Percentiles rank a stretch among this genome's conserved stretches.
Evolutionary conservation across 2,329 filamentous ascomycete genomes (phyloP).

Genomic region (Talaromyces sp.): DNA sequence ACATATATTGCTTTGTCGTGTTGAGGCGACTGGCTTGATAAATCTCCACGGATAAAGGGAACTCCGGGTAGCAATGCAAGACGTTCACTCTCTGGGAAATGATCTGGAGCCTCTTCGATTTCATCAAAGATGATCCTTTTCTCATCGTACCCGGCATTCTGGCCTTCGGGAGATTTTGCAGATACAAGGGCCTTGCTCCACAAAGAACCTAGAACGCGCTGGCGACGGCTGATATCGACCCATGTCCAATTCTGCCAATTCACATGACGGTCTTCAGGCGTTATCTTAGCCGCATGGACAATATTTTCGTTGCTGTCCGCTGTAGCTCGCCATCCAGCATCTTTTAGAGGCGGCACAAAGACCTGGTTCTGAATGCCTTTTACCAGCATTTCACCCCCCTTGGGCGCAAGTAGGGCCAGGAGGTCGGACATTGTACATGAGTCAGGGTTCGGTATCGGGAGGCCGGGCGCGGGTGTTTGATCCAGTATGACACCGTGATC

Average conservation of each 20-base stretch:
- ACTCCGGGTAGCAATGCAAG: constrained; percentile 30
- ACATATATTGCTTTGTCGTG: constrained; percentile 29
- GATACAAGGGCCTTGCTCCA: constrained; percentile 51
- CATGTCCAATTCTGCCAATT: constrained; percentile 53
- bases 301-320: constrained; percentile 20
- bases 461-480: constrained; percentile 59
- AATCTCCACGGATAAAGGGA: constrained; percentile 28
- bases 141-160: constrained; percentile 17
- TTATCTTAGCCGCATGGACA: constrained; percentile 68
- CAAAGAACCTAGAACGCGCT: constrained; percentile 58
- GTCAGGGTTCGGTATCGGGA: constrained; percentile 45
- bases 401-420: constrained; percentile 51
- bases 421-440: constrained; percentile 48
- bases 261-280: constrained; percentile 57
- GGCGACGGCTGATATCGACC: constrained; percentile 51
- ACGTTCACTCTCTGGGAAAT: constrained; percentile 13
- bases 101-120: constrained; percentile 24
- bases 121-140: constrained; percentile 35
- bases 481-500: constrained; percentile 73
- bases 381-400: constrained; percentile 68
- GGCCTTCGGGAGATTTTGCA: constrained; percentile 15
- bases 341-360: constrained; percentile 59
- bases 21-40: constrained; percentile 19
- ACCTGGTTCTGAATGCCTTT: constrained; percentile 56
- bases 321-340: constrained; percentile 23